phyloP scores from a whole-genome alignment of 768 basidiomycete genomes.

The Boletus huronensis region DNA sequence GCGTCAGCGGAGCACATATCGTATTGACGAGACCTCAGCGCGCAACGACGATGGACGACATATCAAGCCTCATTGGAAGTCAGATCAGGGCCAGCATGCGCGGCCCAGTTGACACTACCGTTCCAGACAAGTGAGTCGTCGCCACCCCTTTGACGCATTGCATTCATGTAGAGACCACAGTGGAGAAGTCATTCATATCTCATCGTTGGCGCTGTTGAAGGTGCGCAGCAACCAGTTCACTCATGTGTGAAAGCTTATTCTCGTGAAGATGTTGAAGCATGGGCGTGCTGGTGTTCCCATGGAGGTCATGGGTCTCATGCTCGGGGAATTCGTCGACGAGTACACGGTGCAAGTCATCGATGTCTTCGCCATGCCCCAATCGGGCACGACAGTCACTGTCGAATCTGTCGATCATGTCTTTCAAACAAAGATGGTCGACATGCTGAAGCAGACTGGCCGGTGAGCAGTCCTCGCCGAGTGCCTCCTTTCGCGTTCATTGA shows the following conservation, averaged over 20 bases:
- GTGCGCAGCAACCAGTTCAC: conserved; percentile 37
- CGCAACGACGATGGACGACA: conserved; percentile 29
- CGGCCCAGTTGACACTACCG: conserved; percentile 43
- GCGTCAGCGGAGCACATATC: conserved; percentile 36
- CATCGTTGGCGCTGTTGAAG: conserved; percentile 94
- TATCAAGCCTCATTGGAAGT: conserved; percentile 57
- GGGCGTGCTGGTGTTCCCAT: conserved; percentile 98
- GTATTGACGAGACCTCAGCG: background rate
- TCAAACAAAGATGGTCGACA: conserved; percentile 97
- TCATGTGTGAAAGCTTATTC: conserved; percentile 1
- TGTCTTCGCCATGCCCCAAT: conserved; percentile 99
- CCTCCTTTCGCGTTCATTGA: conserved; percentile 2
- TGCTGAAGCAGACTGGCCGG: conserved; percentile 99
- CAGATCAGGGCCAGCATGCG: conserved; percentile 43
- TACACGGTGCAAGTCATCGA: conserved; percentile 93
- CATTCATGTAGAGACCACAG: conserved; percentile 35
- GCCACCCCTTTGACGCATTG: background rate
- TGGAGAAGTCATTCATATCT: conserved; percentile 95
- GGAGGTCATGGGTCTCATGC: conserved; percentile 99
- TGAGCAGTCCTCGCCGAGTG: conserved; percentile 36
- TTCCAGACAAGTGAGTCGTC: conserved; percentile 70
- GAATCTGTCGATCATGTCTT: conserved; percentile 99
- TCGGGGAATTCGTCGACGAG: conserved; percentile 98
- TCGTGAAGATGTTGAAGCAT: conserved; percentile 93
- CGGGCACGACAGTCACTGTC: conserved; percentile 94